Conservation (phyloP, 495 filamentous ascomycete species). For the Articulospora tetracladia region DNA sequence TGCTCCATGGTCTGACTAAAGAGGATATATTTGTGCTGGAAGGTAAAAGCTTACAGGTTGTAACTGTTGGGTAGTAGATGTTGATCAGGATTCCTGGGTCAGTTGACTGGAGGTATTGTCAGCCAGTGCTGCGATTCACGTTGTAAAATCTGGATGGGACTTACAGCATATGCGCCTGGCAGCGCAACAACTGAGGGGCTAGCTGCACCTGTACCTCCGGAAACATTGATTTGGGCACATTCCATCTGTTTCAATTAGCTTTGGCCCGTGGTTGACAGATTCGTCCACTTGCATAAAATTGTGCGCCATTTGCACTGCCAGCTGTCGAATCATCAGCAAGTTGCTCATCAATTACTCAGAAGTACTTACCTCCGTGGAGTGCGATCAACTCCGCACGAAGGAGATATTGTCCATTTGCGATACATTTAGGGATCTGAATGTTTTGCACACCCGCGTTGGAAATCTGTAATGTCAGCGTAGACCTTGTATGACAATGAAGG, state of each 20-base stretch:
- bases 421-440: slow-evolving; percentile 40
- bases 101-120: not conserved
- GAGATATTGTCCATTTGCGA: slow-evolving; percentile 45
- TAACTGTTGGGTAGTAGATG: slow-evolving; percentile 38
- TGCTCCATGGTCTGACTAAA: no score
- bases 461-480: slow-evolving; percentile 8
- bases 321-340: no score
- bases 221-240: slow-evolving; percentile 53
- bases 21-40: no score
- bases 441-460: slow-evolving; percentile 31
- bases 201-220: slow-evolving; percentile 39
- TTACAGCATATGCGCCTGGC: slow-evolving; percentile 46
- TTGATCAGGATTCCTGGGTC: slow-evolving; percentile 50
- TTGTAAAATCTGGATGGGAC: not conserved
- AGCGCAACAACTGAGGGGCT: slow-evolving; percentile 47
- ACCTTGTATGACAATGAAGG: not conserved
- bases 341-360: no score
- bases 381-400: slow-evolving; percentile 50
- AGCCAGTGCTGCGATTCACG: not conserved
- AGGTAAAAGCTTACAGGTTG: no score
- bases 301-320: slow-evolving; percentile 34
- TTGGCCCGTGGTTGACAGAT: not conserved
- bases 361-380: slow-evolving; percentile 43
- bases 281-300: slow-evolving; percentile 41
- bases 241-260: slow-evolving; percentile 16